A percentile compares a stretch with the other conserved stretches of the same genome.
These are phyloP conservation scores for Syzygium syzygioides DNA, from an alignment of 441 rosid species.

Conservation along the genomic window DNA sequence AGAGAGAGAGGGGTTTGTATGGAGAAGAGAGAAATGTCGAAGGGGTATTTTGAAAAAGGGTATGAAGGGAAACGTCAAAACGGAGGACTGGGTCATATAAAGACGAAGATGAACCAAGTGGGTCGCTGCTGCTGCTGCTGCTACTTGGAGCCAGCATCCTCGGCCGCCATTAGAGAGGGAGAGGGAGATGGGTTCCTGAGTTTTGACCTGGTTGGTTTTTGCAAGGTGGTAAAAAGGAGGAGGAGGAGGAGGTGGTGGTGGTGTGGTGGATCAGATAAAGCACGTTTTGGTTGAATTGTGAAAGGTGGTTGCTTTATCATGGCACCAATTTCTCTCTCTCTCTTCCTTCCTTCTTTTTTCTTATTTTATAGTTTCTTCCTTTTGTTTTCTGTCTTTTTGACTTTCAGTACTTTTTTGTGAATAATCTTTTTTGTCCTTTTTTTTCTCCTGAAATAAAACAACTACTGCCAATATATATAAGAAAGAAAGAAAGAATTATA, in stretches of 20 bases:
- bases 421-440: neutral
- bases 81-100: conserved; percentile 18
- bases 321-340: neutral
- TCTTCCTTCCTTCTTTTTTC: neutral
- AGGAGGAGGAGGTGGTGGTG: neutral
- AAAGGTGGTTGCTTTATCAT: neutral
- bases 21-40: neutral
- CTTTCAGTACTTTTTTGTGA: neutral
- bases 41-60: neutral
- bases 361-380: neutral
- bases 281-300: neutral
- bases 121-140: neutral
- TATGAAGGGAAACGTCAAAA: conserved; percentile 18
- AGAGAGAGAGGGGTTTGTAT: neutral
- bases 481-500: neutral
- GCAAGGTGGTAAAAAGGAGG: neutral
- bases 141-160: neutral
- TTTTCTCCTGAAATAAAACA: neutral
- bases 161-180: conserved; percentile 41
- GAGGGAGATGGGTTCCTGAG: neutral
- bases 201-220: neutral
- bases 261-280: neutral
- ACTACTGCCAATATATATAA: neutral
- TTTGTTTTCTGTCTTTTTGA: neutral
- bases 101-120: neutral